Evolutionary conservation across 768 basidiomycete species (phyloP), one percentile per base, ranked within the genome.

Genomic region (Omphalotus guepiniiformis): DNA sequence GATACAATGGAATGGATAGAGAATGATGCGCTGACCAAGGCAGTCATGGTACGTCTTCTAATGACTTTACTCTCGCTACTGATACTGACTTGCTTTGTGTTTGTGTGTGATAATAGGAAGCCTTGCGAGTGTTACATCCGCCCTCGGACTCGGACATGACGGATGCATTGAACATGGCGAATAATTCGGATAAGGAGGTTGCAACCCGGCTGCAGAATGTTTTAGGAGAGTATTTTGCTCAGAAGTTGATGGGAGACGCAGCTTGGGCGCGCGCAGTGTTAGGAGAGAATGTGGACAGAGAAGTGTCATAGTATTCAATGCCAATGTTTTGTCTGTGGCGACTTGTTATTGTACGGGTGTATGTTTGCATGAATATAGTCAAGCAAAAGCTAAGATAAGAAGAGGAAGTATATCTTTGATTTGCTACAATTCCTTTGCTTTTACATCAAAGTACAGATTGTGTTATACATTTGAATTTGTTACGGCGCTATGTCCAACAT

Each of bases 221-320:
- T 1, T 53, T 91, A 8, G 88, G 88, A 12, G 73, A 75, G 23
- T 76, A 75, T 49, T 87, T 90, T 53, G 76, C 82, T 0, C 70
- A 74, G 38, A 69, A 69, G 37, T 59, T 90, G 15, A 64, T 68
- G 2, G 70, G 67, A 26, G 88, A 90, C 59, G 73, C 75, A 8
- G 67, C 66, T 3, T 89, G 88, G 88, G 82, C 83, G 4, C 61
- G 72, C 52, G 77, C 79, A 21, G 72, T 88, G 19, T 59, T 85
- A 30, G 70, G 71, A 15, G 35, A 42, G n/a, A 42, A 47, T 38
- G n/a, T 15, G 23, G 39, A 47, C 23, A 35, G 37, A n/a, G 21
- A 35, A n/a, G n/a, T n/a, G n/a, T n/a, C n/a, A n/a, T n/a, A n/a
- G n/a, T n/a, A n/a, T n/a, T n/a, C n/a, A n/a, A n/a, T n/a, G n/a